Evolutionary conservation across 2,329 filamentous ascomycete species (phyloP).

Genomic region (Epichloe sylvatica): DNA sequence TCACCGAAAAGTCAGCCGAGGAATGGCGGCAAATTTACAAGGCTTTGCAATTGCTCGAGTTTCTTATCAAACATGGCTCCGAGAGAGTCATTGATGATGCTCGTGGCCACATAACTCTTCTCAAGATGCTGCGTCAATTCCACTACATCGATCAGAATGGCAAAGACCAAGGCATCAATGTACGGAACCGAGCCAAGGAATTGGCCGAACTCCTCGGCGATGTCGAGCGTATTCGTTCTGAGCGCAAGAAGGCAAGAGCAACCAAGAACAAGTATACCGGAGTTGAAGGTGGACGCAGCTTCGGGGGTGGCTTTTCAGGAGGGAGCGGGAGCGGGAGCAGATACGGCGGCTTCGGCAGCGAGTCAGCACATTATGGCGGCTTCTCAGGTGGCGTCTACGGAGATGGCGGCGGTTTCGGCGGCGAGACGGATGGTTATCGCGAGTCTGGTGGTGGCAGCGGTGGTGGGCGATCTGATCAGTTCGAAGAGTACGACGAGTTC

Average conservation of each 20-base stretch:
- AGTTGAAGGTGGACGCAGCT: conserved; percentile 65
- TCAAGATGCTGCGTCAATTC: conserved; percentile 98
- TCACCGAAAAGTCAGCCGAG: conserved; percentile 94
- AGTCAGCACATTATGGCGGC: conserved; percentile 58
- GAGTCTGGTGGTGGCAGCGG: conserved; percentile 88
- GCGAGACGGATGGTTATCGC: conserved; percentile 62
- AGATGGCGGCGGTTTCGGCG: conserved; percentile 77
- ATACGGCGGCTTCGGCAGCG: conserved; percentile 87
- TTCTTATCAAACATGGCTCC: conserved; percentile 94
- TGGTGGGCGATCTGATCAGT: conserved; percentile 56
- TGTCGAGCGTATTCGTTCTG: conserved; percentile 69
- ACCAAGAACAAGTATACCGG: conserved; percentile 94
- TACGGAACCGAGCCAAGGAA: conserved; percentile 92
- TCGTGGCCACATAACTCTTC: conserved; percentile 79
- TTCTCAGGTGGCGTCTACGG: conserved; percentile 70
- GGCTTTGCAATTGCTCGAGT: conserved; percentile 88
- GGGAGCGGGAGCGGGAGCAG: conserved; percentile 34
- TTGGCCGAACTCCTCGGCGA: conserved; percentile 85
- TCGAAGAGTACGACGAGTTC: conserved; percentile 95
- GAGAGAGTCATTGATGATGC: conserved; percentile 96
- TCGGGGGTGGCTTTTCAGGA: conserved; percentile 39
- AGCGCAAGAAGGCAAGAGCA: conserved; percentile 77
- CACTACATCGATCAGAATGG: conserved; percentile 93
- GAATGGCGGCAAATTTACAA: conserved; percentile 99
- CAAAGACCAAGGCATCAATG: conserved; percentile 96